Evolutionary conservation across 2,329 filamentous ascomycete species (phyloP).

Genomic region (Epichloe gansuensis): DNA sequence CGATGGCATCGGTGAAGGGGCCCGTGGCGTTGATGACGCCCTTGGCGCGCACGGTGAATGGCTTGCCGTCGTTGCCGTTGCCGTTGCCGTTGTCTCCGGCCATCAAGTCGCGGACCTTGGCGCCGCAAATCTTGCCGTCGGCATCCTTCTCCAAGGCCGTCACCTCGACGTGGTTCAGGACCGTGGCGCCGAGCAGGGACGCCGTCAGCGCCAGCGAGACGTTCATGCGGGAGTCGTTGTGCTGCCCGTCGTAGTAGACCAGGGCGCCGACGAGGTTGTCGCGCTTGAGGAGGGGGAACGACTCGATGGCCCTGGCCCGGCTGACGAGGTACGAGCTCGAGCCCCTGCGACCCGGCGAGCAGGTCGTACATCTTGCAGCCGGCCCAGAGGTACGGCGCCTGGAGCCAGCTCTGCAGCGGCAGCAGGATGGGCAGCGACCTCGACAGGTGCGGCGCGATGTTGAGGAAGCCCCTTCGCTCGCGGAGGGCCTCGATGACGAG

Average conservation of each 20-base stretch:
- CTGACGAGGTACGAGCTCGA: conserved; percentile 74
- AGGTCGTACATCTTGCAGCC: conserved; percentile 71
- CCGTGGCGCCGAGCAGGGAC: conserved; percentile 65
- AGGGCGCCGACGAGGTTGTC: conserved; percentile 63
- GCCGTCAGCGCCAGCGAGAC: conserved; percentile 72
- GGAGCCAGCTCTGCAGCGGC: conserved; percentile 72
- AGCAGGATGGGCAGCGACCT: conserved; percentile 76
- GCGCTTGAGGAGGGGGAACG: conserved; percentile 67
- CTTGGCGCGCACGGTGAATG: conserved; percentile 61
- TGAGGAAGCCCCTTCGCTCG: conserved; percentile 72
- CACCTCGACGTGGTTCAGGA: conserved; percentile 73
- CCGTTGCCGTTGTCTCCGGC: conserved; percentile 38
- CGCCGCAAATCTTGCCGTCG: conserved; percentile 56
- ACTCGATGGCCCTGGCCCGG: conserved; percentile 62
- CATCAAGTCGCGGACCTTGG: conserved; percentile 41
- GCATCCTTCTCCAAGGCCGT: conserved; percentile 61
- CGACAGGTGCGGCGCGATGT: conserved; percentile 72
- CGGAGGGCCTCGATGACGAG: conserved; percentile 72
- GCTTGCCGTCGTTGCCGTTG: conserved; percentile 42
- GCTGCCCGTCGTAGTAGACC: conserved; percentile 78
- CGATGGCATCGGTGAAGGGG: conserved; percentile 68
- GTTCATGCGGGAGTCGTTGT: conserved; percentile 84
- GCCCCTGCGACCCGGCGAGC: conserved; percentile 68
- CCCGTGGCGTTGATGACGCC: conserved; percentile 78
- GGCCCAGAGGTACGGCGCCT: conserved; percentile 62